Percentiles rank a stretch among this genome's conserved stretches.
These are phyloP conservation scores for Geosmithia putterillii DNA, from an alignment of 2,329 filamentous ascomycete species.

Conservation along the genomic window DNA sequence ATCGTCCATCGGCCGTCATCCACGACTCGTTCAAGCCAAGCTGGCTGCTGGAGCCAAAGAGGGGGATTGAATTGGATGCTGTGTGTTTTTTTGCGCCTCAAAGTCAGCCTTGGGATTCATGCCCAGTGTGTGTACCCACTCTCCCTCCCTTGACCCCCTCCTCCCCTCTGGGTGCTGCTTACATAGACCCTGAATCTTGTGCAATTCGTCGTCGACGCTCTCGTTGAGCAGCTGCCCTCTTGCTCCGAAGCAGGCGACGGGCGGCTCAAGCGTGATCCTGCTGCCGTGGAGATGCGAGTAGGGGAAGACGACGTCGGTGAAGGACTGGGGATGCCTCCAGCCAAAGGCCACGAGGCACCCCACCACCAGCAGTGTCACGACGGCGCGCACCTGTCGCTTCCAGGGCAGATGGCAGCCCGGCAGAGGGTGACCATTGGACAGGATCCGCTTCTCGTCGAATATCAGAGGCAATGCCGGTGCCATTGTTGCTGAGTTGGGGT, in stretches of 20 bases:
- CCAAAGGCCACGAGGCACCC: neutral
- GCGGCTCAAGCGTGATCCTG: neutral
- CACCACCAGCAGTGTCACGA: neutral
- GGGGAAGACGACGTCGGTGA: neutral
- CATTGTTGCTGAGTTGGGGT: neutral
- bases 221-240: conserved; percentile 11
- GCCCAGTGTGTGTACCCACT: no score
- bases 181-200: conserved; percentile 4
- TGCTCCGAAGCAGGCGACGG: conserved; percentile 10
- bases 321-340: neutral
- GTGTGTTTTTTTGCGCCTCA: no score
- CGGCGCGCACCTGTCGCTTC: neutral
- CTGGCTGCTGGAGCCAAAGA: conserved; percentile 16
- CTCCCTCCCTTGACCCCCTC: no score
- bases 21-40: conserved; percentile 15
- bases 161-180: no score
- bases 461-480: neutral
- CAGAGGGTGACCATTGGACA: neutral
- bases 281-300: neutral
- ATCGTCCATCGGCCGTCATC: conserved; percentile 14
- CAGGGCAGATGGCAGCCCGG: neutral
- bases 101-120: no score
- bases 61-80: conserved; percentile 9
- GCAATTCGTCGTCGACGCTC: conserved; percentile 13
- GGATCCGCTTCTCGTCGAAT: neutral